These are phyloP conservation scores for Novymonas esmeraldas DNA, from an alignment of 208 protist genomes.

Conservation along the genomic window DNA sequence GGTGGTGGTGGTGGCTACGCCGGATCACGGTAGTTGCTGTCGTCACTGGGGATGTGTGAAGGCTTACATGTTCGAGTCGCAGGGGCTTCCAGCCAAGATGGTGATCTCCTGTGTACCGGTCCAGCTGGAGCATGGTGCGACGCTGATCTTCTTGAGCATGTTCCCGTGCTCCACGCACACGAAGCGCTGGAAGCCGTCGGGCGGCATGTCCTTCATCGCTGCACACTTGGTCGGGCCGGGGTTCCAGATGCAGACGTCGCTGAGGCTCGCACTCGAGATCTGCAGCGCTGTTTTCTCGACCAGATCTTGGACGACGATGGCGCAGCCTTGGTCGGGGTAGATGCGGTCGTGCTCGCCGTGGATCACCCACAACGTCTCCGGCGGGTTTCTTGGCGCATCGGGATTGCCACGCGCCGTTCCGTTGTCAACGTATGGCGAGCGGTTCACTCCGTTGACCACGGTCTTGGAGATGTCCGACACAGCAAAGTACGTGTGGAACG, in stretches of 20 bases:
- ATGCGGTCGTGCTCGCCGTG: constrained; percentile 80
- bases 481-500: constrained; percentile 91
- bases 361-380: constrained; percentile 38
- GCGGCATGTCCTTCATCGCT: constrained; percentile 74
- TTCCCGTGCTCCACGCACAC: constrained; percentile 88
- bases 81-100: constrained; percentile 37
- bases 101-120: constrained; percentile 53
- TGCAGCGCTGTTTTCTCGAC: constrained; percentile 29
- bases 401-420: constrained; percentile 35
- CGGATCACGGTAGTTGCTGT: background rate
- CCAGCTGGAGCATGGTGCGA: constrained; percentile 71
- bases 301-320: constrained; percentile 52
- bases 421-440: constrained; percentile 74
- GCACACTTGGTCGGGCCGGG: constrained; percentile 75
- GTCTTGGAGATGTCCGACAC: constrained; percentile 57
- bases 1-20: no score
- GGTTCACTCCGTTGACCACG: constrained; percentile 71
- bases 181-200: constrained; percentile 81
- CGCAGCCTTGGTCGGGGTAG: constrained; percentile 57
- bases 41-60: background rate
- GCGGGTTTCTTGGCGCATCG: constrained; percentile 37
- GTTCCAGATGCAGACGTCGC: constrained; percentile 90
- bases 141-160: constrained; percentile 62
- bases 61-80: constrained; percentile 47
- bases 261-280: constrained; percentile 57